Evolutionary conservation across 345 rosid genomes (phyloP), one percentile per base, ranked within the genome.

Genomic region (Brassica napus): DNA sequence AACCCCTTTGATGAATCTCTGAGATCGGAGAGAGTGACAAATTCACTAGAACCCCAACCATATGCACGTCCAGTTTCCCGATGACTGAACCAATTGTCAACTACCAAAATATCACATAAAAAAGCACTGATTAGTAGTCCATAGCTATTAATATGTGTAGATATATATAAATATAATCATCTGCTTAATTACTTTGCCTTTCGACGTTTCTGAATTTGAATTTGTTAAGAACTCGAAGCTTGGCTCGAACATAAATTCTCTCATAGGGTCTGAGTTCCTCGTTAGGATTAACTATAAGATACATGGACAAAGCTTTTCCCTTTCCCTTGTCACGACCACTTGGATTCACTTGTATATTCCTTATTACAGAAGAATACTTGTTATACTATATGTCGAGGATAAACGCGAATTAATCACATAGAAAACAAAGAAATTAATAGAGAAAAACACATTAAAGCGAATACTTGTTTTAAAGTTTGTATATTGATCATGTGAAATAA

Each of bases 1-100:
- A 65, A 78, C 6, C 82, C 77, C 60, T 78, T 78, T 12, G 73
- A 74, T 52, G 63, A 12, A 21, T 74, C 70, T 8, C 9, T 52
- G 14, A 74, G 70, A 15, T 65, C 14, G 6, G 52, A 16, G 1
- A 74, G 21, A 15, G 77, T 14, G 12, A 74, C 32, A 32, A 74
- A 30, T 7, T 74, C n/a, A 8, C 2, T 8, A 24, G 1, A 63
- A 7, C 77, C 77, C 77, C 77, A 74, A 11, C 71, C n/a, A 34
- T 4, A 65, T 24, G 3, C 7, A 14, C 3, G 3, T 47, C 39
- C 49, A 18, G 21, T 4, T 10, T 18, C 71, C 8, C 54, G 35
- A 0, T 6, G 32, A 11, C 8, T 2, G 23, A 16, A 74, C 77
- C 70, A 74, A 1, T 0, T 2, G 14, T 63, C 63, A 7, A 74